Evolutionary conservation across 208 protist species (phyloP).

Genomic region (Acanthamoeba royreba): DNA sequence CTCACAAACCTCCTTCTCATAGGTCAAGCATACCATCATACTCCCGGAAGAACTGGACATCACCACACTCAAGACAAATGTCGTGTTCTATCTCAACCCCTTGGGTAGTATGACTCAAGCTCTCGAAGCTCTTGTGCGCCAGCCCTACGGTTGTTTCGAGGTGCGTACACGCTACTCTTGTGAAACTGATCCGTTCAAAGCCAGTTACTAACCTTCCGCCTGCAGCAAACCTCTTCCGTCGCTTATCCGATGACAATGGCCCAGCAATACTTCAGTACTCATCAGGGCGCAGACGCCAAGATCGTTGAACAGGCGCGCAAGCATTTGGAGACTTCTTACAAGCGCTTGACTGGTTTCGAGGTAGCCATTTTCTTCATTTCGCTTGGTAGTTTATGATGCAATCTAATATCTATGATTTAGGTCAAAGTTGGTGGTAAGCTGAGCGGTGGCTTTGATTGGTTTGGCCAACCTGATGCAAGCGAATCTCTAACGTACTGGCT

Average conservation of each 20-base stretch:
- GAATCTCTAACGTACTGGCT: neutral
- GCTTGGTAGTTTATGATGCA: neutral
- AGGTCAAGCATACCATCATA: neutral
- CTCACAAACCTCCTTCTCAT: no score
- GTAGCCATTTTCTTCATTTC: neutral
- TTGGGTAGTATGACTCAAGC: neutral
- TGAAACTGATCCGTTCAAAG: no score
- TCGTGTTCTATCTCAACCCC: conserved; percentile 8
- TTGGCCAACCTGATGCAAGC: neutral
- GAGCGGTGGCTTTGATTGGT: conserved; percentile 46
- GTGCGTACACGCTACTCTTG: neutral
- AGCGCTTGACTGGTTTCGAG: neutral
- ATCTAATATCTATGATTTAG: neutral
- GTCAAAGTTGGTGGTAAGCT: neutral
- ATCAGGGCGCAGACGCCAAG: neutral
- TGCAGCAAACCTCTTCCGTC: conserved; percentile 17
- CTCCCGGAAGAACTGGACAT: neutral
- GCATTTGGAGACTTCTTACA: neutral
- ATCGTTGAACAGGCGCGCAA: neutral
- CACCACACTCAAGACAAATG: neutral
- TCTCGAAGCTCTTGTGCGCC: neutral
- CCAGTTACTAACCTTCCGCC: neutral
- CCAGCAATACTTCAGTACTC: conserved; percentile 16
- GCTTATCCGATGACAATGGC: conserved; percentile 45
- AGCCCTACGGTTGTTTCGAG: conserved; percentile 45